Conservation (phyloP, 805 yeast genomes). For the Candida suzukii region DNA sequence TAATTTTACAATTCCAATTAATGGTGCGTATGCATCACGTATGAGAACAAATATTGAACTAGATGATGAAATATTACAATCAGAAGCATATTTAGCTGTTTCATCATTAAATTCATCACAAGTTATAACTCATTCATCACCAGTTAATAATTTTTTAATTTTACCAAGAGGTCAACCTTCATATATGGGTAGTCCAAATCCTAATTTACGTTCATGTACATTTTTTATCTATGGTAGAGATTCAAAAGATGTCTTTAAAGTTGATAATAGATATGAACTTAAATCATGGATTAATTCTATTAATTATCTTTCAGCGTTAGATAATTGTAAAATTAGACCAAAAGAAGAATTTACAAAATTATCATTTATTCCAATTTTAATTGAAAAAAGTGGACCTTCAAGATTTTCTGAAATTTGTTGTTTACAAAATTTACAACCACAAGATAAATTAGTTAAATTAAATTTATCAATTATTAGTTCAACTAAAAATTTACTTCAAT, state of each 20-base stretch:
- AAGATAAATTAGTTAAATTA: conserved; percentile 20
- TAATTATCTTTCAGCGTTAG: conserved; percentile 44
- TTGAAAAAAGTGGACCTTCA: not conserved
- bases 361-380: not conserved
- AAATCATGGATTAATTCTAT: conserved; percentile 54
- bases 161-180: not conserved
- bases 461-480: conserved; percentile 25
- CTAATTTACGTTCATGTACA: conserved; percentile 11
- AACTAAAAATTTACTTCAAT: conserved; percentile 26
- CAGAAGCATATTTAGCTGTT: not conserved
- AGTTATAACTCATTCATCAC: not conserved
- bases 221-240: conserved; percentile 35
- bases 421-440: conserved; percentile 7
- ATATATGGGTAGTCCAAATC: not conserved
- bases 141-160: not conserved
- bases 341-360: not conserved
- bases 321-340: conserved; percentile 25
- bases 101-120: not conserved
- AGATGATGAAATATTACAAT: conserved; percentile 13
- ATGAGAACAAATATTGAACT: conserved; percentile 16
- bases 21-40: conserved; percentile 22
- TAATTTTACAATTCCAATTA: conserved; percentile 12
- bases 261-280: conserved; percentile 37
- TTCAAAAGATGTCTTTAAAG: conserved; percentile 33
- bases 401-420: not conserved